A percentile compares a stretch with the other conserved stretches of the same genome.
Conservation (phyloP, 2,329 filamentous ascomycete genomes). For the Mycocentrospora acerina region DNA sequence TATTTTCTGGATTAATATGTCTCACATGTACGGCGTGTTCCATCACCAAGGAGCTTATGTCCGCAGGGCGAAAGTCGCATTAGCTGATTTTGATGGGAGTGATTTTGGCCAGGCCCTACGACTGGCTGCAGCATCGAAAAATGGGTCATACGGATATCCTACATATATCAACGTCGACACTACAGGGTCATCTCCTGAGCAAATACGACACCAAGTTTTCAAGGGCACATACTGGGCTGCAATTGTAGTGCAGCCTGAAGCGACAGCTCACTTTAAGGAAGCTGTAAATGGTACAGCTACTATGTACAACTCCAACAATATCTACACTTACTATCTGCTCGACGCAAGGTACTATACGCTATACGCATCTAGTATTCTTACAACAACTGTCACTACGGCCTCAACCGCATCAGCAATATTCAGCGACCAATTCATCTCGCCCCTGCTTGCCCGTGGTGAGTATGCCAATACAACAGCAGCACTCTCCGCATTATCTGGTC, state of each 20-base stretch:
- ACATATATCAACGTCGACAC: conserved; percentile 11
- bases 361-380: conserved; percentile 8
- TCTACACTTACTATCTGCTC: conserved; percentile 13
- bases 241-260: conserved; percentile 8
- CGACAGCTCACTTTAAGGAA: conserved; percentile 10
- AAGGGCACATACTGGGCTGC: conserved; percentile 16
- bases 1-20: conserved; percentile 13
- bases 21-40: conserved; percentile 13
- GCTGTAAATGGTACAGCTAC: conserved; percentile 10
- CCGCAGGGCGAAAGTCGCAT: conserved; percentile 9
- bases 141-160: conserved; percentile 10
- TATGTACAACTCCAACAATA: conserved; percentile 6
- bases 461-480: conserved; percentile 7
- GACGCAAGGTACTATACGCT: conserved; percentile 10
- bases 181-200: conserved; percentile 7
- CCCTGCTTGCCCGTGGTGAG: conserved; percentile 3
- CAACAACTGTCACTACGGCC: conserved; percentile 8
- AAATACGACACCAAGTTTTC: conserved; percentile 11
- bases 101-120: conserved; percentile 11
- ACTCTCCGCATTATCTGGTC: conserved; percentile 5
- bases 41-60: conserved; percentile 8
- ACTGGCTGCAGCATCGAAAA: conserved; percentile 10
- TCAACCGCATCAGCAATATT: conserved; percentile 9
- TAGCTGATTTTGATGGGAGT: conserved; percentile 15
- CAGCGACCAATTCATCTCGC: conserved; percentile 7